These are phyloP conservation scores for Capsella bursapastoris DNA, from an alignment of 345 rosid genomes.

Conservation along the genomic window DNA sequence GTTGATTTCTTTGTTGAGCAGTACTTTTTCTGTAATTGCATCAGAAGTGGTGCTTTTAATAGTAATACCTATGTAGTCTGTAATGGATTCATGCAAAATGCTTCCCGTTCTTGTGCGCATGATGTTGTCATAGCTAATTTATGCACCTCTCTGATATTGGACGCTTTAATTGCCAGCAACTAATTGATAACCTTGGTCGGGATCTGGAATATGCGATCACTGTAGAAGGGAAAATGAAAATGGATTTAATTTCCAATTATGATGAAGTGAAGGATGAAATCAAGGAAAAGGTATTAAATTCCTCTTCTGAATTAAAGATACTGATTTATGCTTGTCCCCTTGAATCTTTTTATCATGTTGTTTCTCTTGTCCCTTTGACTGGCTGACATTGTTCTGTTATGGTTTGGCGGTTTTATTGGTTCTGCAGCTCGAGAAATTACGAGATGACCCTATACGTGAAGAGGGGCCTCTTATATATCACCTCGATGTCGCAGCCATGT, in stretches of 20 bases:
- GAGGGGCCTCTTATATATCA: constrained; percentile 98
- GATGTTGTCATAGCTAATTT: neutral
- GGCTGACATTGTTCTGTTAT: constrained; percentile 32
- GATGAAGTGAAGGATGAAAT: constrained; percentile 85
- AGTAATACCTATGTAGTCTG: constrained; percentile 7
- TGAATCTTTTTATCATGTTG: constrained; percentile 19
- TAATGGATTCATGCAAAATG: constrained; percentile 22
- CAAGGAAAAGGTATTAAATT: constrained; percentile 63
- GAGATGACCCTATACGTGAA: constrained; percentile 80
- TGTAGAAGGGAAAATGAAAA: constrained; percentile 93
- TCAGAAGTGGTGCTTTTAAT: neutral
- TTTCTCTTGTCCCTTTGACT: constrained; percentile 33
- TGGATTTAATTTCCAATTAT: constrained; percentile 82
- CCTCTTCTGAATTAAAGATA: constrained; percentile 30
- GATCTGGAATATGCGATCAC: constrained; percentile 93
- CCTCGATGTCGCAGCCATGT: constrained; percentile 99
- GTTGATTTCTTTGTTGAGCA: constrained; percentile 5
- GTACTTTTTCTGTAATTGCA: constrained; percentile 10
- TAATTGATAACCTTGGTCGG: constrained; percentile 84
- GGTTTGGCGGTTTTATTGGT: constrained; percentile 32
- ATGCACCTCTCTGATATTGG: constrained; percentile 40
- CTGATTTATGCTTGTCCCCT: constrained; percentile 10
- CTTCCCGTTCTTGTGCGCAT: neutral
- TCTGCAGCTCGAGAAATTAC: constrained; percentile 76
- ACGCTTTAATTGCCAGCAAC: constrained; percentile 63